phyloP scores from a whole-genome alignment of 108 stramenopile species.

The Tribonema minus region DNA sequence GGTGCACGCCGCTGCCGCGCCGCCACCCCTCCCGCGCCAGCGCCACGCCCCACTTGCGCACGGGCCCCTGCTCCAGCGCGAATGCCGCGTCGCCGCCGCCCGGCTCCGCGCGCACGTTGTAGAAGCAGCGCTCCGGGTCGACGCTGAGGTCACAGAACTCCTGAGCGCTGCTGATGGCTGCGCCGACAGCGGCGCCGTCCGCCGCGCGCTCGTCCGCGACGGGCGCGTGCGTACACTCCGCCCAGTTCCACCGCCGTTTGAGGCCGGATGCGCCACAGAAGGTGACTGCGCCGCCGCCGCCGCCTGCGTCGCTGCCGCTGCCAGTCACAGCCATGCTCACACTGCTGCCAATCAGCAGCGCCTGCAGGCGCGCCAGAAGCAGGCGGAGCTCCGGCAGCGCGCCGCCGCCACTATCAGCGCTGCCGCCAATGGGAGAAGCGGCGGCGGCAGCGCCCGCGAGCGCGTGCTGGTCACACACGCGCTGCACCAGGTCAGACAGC shows the following conservation, averaged over 20 bases:
- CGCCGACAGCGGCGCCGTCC: not conserved
- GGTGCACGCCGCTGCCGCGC: conserved; percentile 36
- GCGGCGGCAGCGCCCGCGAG: too few relatives aligned
- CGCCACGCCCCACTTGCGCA: conserved; percentile 38
- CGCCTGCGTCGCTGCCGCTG: not conserved
- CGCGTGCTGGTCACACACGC: too few relatives aligned
- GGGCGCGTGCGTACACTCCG: conserved; percentile 14
- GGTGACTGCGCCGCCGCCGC: not conserved
- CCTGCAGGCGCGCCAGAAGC: not conserved
- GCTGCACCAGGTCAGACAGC: not conserved
- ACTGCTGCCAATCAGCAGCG: not conserved
- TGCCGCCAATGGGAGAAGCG: not conserved
- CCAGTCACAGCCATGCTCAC: not conserved
- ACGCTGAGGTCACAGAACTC: too few relatives aligned
- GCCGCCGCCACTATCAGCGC: not conserved
- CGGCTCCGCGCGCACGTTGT: too few relatives aligned
- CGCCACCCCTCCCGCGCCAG: conserved; percentile 38
- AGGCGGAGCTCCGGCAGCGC: not conserved
- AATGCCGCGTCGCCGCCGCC: too few relatives aligned
- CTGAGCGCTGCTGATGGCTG: too few relatives aligned
- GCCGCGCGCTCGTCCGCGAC: not conserved
- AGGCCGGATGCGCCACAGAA: conserved; percentile 9
- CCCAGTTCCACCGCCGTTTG: conserved; percentile 32
- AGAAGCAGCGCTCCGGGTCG: too few relatives aligned
- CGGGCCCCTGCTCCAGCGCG: conserved; percentile 30